Percentiles rank a stretch among this genome's conserved stretches.
phyloP scores from a whole-genome alignment of 495 filamentous ascomycete species.

The Podospora comata region DNA sequence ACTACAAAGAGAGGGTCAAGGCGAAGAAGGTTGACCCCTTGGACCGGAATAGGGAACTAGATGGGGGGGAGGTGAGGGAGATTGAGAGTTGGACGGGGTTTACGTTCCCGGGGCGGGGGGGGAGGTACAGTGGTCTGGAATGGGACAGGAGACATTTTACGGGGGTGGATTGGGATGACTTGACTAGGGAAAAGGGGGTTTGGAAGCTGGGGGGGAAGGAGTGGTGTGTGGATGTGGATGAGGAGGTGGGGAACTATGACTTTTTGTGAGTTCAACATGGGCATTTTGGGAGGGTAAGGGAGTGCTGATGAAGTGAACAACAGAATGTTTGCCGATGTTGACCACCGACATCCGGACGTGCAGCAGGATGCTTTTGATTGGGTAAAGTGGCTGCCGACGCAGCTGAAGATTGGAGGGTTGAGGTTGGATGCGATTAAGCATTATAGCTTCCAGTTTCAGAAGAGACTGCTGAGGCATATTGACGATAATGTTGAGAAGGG shows the following conservation, averaged over 20 bases:
- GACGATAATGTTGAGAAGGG: slow-evolving; percentile 41
- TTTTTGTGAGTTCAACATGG: slow-evolving; percentile 36
- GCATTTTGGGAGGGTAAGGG: too few relatives aligned
- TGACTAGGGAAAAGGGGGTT: slow-evolving; percentile 55
- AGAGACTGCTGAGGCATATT: slow-evolving; percentile 44
- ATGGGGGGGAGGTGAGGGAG: slow-evolving; percentile 42
- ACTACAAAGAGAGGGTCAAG: slow-evolving; percentile 55
- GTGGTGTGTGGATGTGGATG: slow-evolving; percentile 61
- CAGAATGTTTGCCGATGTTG: slow-evolving; percentile 66
- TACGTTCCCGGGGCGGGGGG: slow-evolving; percentile 59
- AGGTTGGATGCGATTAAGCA: slow-evolving; percentile 74
- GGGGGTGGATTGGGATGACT: slow-evolving; percentile 65
- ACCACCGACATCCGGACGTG: slow-evolving; percentile 65
- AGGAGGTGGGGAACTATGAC: slow-evolving; percentile 71
- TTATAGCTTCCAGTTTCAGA: slow-evolving; percentile 64
- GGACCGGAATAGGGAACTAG: slow-evolving; percentile 55
- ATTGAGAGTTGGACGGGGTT: slow-evolving; percentile 70
- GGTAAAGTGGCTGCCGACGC: slow-evolving; percentile 61
- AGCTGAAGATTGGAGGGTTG: slow-evolving; percentile 62
- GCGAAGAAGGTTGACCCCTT: slow-evolving; percentile 59
- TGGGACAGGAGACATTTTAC: slow-evolving; percentile 69
- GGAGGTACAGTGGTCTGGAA: slow-evolving; percentile 57
- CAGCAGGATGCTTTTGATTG: slow-evolving; percentile 61
- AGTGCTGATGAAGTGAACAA: background rate
- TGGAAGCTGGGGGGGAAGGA: slow-evolving; percentile 63